phyloP scores from a whole-genome alignment of 306 rosid species.

The Corylus americana region DNA sequence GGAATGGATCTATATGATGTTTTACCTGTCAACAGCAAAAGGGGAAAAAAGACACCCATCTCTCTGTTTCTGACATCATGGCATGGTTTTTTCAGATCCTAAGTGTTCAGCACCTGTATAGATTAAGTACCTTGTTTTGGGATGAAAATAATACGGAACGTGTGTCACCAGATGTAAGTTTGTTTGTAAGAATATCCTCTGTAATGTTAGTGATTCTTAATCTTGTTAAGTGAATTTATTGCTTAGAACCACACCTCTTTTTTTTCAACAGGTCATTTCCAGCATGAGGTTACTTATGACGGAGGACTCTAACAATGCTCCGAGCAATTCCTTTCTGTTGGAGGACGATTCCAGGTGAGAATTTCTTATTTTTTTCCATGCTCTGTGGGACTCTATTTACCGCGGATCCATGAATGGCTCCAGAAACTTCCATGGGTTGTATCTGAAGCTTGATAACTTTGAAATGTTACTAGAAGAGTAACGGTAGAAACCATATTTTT shows the following conservation, averaged over 20 bases:
- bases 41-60: background rate
- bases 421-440: background rate
- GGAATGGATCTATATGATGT: background rate
- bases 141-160: constrained; percentile 96
- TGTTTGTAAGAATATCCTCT: background rate
- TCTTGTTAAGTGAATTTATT: constrained; percentile 8
- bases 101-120: constrained; percentile 95
- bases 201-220: constrained; percentile 14
- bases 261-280: constrained; percentile 73
- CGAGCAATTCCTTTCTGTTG: constrained; percentile 90
- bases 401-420: background rate
- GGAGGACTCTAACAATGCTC: constrained; percentile 94
- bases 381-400: background rate
- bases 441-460: background rate
- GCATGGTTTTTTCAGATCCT: constrained; percentile 62
- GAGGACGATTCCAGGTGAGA: constrained; percentile 93
- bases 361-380: background rate
- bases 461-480: too few species aligned
- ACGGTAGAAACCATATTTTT: too few species aligned
- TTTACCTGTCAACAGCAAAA: background rate
- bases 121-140: constrained; percentile 95
- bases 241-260: constrained; percentile 17
- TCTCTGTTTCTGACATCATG: constrained; percentile 19
- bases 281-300: constrained; percentile 97
- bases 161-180: constrained; percentile 84